Evolutionary conservation across 495 filamentous ascomycete species (phyloP).

Genomic region (Podospora australis): DNA sequence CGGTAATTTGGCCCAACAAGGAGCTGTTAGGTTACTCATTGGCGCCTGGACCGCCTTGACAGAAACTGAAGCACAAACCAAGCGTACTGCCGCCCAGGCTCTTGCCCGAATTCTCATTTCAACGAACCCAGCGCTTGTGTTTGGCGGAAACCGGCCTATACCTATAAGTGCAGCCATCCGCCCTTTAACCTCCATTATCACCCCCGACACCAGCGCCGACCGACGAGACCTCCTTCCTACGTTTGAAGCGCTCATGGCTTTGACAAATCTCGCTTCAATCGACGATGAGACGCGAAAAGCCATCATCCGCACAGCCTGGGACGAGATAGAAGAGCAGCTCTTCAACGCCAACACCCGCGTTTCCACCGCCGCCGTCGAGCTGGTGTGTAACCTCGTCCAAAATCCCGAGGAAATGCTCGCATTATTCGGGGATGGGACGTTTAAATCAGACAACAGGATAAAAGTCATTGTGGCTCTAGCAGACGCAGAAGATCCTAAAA

Average conservation of each 20-base stretch:
- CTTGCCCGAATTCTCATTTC: conserved; percentile 89
- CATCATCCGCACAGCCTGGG: conserved; percentile 67
- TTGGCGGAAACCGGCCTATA: conserved; percentile 65
- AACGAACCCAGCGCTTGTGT: conserved; percentile 78
- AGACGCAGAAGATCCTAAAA: conserved; percentile 73
- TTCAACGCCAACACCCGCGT: conserved; percentile 69
- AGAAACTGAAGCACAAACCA: conserved; percentile 43
- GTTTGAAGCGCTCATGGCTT: conserved; percentile 83
- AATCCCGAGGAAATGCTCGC: conserved; percentile 60
- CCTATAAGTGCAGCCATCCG: conserved; percentile 71
- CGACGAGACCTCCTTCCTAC: conserved; percentile 76
- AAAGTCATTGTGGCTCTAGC: conserved; percentile 80
- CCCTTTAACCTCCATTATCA: conserved; percentile 67
- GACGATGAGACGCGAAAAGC: conserved; percentile 60
- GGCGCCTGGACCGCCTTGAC: conserved; percentile 56
- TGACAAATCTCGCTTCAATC: conserved; percentile 86
- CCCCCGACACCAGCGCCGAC: conserved; percentile 50
- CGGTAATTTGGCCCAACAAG: conserved; percentile 80
- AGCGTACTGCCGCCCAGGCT: conserved; percentile 67
- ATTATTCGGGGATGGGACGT: conserved; percentile 58
- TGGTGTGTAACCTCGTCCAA: conserved; percentile 87
- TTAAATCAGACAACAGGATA: conserved; percentile 62
- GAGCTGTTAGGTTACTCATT: conserved; percentile 77
- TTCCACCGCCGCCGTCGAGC: conserved; percentile 76
- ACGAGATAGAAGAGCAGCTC: conserved; percentile 73